A percentile compares a stretch with the other conserved stretches of the same genome.
Conservation (phyloP, 768 basidiomycete species). For the Peribolospora baueri region DNA sequence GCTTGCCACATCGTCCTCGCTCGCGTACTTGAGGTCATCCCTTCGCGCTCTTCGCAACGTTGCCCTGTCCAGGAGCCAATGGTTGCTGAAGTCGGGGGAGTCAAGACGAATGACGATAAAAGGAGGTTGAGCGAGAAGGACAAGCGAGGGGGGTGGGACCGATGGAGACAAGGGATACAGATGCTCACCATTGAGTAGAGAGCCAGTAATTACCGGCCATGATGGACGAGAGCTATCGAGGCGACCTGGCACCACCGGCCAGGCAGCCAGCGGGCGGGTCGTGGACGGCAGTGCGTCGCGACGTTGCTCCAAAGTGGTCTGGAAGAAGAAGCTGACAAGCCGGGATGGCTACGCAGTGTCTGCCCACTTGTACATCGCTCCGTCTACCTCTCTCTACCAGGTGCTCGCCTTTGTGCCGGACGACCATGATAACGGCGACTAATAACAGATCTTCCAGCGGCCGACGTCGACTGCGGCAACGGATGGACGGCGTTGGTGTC, state of each 20-base stretch:
- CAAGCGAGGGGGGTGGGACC: constrained; percentile 9
- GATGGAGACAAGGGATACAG: constrained; percentile 3
- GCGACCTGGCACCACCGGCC: not conserved
- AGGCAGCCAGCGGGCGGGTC: not conserved
- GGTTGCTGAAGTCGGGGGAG: constrained; percentile 33
- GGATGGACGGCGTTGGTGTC: no score
- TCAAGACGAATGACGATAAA: not conserved
- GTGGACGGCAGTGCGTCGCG: no score
- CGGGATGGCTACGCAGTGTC: no score
- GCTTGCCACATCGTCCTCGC: constrained; percentile 55
- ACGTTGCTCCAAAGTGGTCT: no score
- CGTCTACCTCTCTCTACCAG: no score
- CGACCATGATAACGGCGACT: no score
- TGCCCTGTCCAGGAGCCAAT: constrained; percentile 70
- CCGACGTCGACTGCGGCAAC: no score
- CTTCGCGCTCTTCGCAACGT: constrained; percentile 46
- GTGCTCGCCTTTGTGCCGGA: no score
- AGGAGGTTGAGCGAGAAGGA: not conserved
- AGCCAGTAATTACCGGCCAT: constrained; percentile 87
- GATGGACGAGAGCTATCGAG: not conserved
- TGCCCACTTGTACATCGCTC: no score
- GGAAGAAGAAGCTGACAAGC: no score
- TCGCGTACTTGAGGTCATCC: constrained; percentile 55
- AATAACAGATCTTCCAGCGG: no score
- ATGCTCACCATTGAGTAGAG: constrained; percentile 59